A percentile compares a stretch with the other conserved stretches of the same genome.
Conservation (phyloP, 73 alveolate species). For the Symbiodinium pilosum region DNA sequence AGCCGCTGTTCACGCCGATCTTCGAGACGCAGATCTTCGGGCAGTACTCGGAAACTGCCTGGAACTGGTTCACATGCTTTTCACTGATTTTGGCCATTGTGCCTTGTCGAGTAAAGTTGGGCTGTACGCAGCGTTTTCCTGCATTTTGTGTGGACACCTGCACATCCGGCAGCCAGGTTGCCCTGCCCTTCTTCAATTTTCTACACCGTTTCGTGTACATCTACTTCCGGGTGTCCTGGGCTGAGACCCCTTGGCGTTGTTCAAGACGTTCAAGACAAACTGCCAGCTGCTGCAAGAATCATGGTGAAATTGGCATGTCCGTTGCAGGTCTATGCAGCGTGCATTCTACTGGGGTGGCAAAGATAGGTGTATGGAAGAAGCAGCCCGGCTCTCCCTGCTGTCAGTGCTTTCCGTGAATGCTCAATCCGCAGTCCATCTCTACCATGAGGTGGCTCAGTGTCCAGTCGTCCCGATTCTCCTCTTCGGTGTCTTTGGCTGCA, state of each 20-base stretch:
- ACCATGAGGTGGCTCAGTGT: not conserved
- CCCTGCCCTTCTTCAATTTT: slow-evolving; percentile 24
- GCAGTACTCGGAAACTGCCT: slow-evolving; percentile 21
- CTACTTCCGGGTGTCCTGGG: slow-evolving; percentile 33
- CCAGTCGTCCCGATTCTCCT: slow-evolving; percentile 32
- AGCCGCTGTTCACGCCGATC: slow-evolving; percentile 68
- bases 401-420: not conserved
- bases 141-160: not conserved
- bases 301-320: not conserved
- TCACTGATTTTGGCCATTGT: slow-evolving; percentile 43
- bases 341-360: slow-evolving; percentile 61
- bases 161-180: not conserved
- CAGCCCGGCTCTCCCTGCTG: not conserved
- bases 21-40: slow-evolving; percentile 41
- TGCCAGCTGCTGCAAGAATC: not conserved
- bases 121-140: not conserved
- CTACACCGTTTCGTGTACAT: slow-evolving; percentile 72
- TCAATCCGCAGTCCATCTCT: not conserved
- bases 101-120: not conserved
- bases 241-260: not conserved
- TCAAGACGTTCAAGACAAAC: no score
- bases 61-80: slow-evolving; percentile 15
- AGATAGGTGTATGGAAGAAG: not conserved
- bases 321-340: slow-evolving; percentile 38
- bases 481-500: slow-evolving; percentile 17